Base-by-base conservation (phyloP, 139 green algal species). In the Tetraselmis chui region DNA sequence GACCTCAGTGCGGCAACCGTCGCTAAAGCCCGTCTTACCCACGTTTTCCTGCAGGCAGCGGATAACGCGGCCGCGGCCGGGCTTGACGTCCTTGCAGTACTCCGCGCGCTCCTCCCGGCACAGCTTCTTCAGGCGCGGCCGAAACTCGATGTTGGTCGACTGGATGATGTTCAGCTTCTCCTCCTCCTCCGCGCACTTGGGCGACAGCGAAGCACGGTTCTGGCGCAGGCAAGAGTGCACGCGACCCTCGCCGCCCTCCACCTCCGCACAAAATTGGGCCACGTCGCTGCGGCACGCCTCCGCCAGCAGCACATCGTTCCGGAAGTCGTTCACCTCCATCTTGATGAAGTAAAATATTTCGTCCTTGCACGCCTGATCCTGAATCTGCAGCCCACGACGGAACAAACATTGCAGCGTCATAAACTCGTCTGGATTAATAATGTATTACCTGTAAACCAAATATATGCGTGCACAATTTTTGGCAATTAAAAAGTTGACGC, bases 261-360 rank as follows among this genome's bases (percentile, higher is more conserved):
- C 83, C n/a, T 86, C 59, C 25, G 78, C 84, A 88, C 94, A 97
- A 81, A 90, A 90, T 77, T 89, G 88, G 29, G 93, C 86, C 0
- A 95, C 88, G 81, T 97, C 93, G 0, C 31, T 23, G 23, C 83
- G 77, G 89, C 94, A 98, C 18, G 89, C 87, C 29, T 90, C 89
- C 0, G 89, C 89, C 79, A 97, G 85, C 22, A 93, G 85, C 26
- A 93, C 85, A 82, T 97, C 91, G 59, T 93, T 93, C 24, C 87
- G 86, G 83, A 88, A 93, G 45, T 67, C 45, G 0, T 67, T 84
- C 23, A 92, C 92, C 91, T 96, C 89, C 91, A 93, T 94, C 86
- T 95, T 94, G 82, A 93, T 85, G 77, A 95, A 94, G 83, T 94
- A 93, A 75, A 94, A 90, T 22, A 97, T 87, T 89, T 97, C 92